Evolutionary conservation across 2,329 filamentous ascomycete species (phyloP).

Genomic region (Dissoconium aciculare): DNA sequence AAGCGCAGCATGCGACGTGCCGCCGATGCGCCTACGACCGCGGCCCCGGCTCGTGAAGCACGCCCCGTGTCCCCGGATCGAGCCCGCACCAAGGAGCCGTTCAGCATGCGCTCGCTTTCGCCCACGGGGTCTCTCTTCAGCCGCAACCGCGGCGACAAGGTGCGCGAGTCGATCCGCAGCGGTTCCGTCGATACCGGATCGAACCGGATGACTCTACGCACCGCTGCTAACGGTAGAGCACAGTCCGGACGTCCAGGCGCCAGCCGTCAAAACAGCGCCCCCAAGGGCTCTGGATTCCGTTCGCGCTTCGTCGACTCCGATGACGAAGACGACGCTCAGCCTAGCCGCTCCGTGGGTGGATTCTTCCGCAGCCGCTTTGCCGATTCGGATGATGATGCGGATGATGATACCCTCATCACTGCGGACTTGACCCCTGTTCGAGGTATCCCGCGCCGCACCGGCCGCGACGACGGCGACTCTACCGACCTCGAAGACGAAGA

Average conservation of each 20-base stretch:
- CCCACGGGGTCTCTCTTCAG: slow-evolving; percentile 44
- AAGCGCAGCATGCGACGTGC: slow-evolving; percentile 55
- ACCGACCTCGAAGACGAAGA: slow-evolving; percentile 36
- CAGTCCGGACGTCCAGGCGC: not conserved
- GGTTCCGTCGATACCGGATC: slow-evolving; percentile 12
- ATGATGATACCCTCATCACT: slow-evolving; percentile 32
- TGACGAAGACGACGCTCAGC: slow-evolving; percentile 35
- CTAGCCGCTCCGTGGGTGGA: slow-evolving; percentile 8
- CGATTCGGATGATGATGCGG: slow-evolving; percentile 36
- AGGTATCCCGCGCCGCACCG: slow-evolving; percentile 43
- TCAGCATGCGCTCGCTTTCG: slow-evolving; percentile 57
- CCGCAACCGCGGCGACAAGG: slow-evolving; percentile 14
- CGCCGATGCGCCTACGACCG: slow-evolving; percentile 25
- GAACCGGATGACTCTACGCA: slow-evolving; percentile 12
- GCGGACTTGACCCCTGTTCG: slow-evolving; percentile 38
- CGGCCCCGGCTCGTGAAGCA: slow-evolving; percentile 20
- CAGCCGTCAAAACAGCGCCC: slow-evolving; percentile 2
- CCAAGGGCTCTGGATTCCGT: slow-evolving; percentile 20
- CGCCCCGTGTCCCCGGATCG: slow-evolving; percentile 29
- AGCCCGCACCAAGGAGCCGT: slow-evolving; percentile 14
- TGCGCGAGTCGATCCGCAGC: slow-evolving; percentile 17
- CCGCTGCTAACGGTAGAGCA: not conserved
- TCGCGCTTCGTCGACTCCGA: slow-evolving; percentile 58
- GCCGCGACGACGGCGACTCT: slow-evolving; percentile 42
- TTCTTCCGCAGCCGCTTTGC: slow-evolving; percentile 32